A percentile compares a stretch with the other conserved stretches of the same genome.
Evolutionary conservation across 495 filamentous ascomycete species (phyloP).

Genomic region (Aspergillus coremiiformis): DNA sequence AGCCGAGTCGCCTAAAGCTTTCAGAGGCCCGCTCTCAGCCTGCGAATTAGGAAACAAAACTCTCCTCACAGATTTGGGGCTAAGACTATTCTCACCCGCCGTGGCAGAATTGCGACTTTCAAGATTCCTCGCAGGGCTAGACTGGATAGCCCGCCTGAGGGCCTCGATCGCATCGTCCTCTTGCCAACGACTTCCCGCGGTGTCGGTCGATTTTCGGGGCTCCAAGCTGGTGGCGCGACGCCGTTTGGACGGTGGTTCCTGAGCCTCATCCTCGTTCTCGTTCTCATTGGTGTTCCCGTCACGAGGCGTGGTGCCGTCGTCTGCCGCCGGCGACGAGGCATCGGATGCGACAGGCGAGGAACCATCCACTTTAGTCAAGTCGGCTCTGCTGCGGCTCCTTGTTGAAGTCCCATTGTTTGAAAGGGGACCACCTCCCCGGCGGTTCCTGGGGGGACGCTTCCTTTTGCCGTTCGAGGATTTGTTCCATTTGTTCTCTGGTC

Average conservation of each 20-base stretch:
- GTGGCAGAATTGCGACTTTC: conserved; percentile 63
- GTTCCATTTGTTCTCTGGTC: conserved; percentile 77
- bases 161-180: conserved; percentile 51
- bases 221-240: conserved; percentile 38
- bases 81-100: conserved; percentile 45
- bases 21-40: conserved; percentile 49
- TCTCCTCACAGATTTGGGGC: conserved; percentile 59
- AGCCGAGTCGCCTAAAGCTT: conserved; percentile 49
- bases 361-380: conserved; percentile 21
- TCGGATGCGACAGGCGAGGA: conserved; percentile 40
- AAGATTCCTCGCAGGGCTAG: conserved; percentile 58
- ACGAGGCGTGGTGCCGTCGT: conserved; percentile 31
- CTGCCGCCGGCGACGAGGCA: conserved; percentile 34
- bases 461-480: conserved; percentile 42
- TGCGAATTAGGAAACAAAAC: conserved; percentile 63
- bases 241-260: conserved; percentile 28
- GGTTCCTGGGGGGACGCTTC: conserved; percentile 34
- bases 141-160: conserved; percentile 57
- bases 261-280: conserved; percentile 21
- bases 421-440: conserved; percentile 28
- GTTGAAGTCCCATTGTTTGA: conserved; percentile 23
- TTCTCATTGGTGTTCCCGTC: conserved; percentile 14
- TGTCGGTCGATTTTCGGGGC: conserved; percentile 26
- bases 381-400: conserved; percentile 27
- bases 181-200: conserved; percentile 30